Evolutionary conservation across 306 rosid genomes (phyloP).

Genomic region (Dalbergia cultrata): DNA sequence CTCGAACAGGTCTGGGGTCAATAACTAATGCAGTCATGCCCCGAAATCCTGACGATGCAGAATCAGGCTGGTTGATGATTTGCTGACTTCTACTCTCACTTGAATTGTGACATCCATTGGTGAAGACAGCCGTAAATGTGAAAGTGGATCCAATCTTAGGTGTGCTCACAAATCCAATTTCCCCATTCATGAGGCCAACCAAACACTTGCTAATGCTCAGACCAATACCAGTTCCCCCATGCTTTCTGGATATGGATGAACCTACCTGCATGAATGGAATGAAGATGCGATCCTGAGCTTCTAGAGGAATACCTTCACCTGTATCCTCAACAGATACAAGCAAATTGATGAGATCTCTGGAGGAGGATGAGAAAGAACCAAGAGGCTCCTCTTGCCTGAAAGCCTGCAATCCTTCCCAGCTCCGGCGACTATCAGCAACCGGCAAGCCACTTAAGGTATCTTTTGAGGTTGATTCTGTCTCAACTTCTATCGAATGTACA

Average conservation of each 20-base stretch:
- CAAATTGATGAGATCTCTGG: conserved; percentile 67
- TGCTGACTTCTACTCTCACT: conserved; percentile 62
- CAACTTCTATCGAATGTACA: conserved; percentile 72
- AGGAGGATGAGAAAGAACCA: conserved; percentile 60
- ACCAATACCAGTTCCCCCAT: conserved; percentile 99
- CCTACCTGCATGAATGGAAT: conserved; percentile 98
- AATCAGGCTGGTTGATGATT: conserved; percentile 64
- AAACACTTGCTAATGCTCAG: conserved; percentile 97
- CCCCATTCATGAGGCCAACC: conserved; percentile 97
- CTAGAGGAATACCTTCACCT: conserved; percentile 91
- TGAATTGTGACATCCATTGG: conserved; percentile 58
- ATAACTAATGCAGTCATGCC: conserved; percentile 83
- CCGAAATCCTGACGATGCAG: conserved; percentile 68
- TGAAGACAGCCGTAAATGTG: conserved; percentile 87
- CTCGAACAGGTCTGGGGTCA: conserved; percentile 81
- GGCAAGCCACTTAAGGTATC: conserved; percentile 91
- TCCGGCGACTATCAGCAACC: conserved; percentile 65
- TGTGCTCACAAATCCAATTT: conserved; percentile 84
- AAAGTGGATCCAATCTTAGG: conserved; percentile 93
- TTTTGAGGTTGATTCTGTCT: conserved; percentile 64
- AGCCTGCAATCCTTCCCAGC: conserved; percentile 80
- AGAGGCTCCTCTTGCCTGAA: conserved; percentile 69
- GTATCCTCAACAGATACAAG: conserved; percentile 98
- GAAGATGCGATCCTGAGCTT: conserved; percentile 78
- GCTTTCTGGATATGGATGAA: conserved; percentile 86